Conservation (phyloP, 176 grass and related monocot species). For the Triticum dicoccoides region DNA sequence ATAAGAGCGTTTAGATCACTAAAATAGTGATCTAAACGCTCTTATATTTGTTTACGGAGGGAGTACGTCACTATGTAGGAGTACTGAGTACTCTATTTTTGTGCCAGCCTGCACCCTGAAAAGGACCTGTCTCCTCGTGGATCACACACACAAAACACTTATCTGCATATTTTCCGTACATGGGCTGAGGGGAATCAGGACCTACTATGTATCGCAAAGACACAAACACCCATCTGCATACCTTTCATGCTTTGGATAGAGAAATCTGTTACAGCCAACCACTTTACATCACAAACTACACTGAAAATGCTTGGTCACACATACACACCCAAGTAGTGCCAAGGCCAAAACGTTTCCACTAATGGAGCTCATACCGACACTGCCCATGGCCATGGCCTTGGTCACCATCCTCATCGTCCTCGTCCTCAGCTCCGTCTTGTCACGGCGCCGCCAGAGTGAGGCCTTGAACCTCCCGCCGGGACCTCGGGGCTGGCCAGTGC, state of each 20-base stretch:
- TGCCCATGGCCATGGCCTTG: not conserved
- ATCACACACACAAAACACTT: not conserved
- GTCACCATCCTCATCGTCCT: not conserved
- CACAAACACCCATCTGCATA: not conserved
- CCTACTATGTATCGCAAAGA: not conserved
- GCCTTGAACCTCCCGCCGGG: slow-evolving; percentile 50
- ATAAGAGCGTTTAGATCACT: too few species aligned
- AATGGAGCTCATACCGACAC: slow-evolving; percentile 22
- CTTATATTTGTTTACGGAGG: too few species aligned
- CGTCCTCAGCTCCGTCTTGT: slow-evolving; percentile 8
- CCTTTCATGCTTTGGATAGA: not conserved
- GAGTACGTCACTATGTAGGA: too few species aligned
- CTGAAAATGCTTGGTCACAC: not conserved
- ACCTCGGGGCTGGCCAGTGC: slow-evolving; percentile 59
- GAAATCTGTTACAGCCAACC: not conserved
- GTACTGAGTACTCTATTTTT: too few species aligned
- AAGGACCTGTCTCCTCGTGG: not conserved
- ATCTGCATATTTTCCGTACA: not conserved
- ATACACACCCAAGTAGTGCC: not conserved
- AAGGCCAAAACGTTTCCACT: not conserved
- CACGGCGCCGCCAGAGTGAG: not conserved
- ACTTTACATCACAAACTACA: not conserved
- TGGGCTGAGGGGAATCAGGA: not conserved
- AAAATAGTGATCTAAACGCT: too few species aligned
- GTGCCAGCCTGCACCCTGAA: too few species aligned